Percentiles rank a stretch among this genome's conserved stretches.
Conservation (phyloP, 169 alveolate species). For the Besnoitia besnoiti region DNA sequence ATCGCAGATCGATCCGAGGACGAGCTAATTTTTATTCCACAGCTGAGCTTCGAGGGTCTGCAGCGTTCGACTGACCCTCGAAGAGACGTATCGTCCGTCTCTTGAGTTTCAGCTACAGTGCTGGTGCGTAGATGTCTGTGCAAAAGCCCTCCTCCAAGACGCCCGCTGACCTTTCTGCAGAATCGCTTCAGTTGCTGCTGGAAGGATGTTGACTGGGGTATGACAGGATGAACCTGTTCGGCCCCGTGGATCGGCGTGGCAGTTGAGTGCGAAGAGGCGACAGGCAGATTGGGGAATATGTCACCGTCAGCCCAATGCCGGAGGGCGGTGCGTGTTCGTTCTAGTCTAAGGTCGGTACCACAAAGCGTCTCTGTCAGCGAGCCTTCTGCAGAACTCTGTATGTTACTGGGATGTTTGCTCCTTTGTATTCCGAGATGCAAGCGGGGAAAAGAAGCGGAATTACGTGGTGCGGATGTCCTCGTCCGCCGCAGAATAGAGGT, state of each 20-base stretch:
- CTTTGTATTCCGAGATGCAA: background rate
- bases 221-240: background rate
- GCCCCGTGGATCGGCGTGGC: background rate
- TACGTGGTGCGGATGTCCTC: background rate
- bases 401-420: background rate
- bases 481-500: background rate
- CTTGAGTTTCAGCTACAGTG: no score
- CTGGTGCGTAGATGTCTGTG: background rate
- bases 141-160: background rate
- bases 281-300: background rate
- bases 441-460: background rate
- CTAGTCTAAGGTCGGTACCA: no score
- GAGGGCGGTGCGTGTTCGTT: no score
- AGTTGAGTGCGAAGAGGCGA: background rate
- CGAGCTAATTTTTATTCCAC: no score
- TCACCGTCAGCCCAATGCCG: no score
- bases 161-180: slow-evolving; percentile 15
- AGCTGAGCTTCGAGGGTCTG: no score
- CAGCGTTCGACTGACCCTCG: no score
- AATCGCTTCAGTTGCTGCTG: slow-evolving; percentile 8
- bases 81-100: no score
- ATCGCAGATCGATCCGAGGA: background rate
- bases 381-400: background rate
- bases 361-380: background rate
- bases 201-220: background rate